Evolutionary conservation across 768 basidiomycete genomes (phyloP), one percentile per base, ranked within the genome.

Genomic region (Clavaria fumosa): DNA sequence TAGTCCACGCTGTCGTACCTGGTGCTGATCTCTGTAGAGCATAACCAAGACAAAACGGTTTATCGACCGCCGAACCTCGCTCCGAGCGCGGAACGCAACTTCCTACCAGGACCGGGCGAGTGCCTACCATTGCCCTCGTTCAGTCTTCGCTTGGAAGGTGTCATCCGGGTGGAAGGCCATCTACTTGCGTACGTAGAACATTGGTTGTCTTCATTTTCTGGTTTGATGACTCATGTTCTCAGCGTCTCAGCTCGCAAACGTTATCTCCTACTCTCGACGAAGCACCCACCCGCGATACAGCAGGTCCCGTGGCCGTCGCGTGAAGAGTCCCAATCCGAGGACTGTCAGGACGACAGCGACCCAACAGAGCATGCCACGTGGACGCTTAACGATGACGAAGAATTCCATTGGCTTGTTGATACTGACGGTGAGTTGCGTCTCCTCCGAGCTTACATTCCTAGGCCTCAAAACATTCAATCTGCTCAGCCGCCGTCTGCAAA

Each of bases 1-100:
- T 49, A 93, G 89, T 93, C 90, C 0, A 68, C 76, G 4, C 65
- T 70, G 37, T 88, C 85, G 2, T 79, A 77, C 53, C 64, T 95
- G 18, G 75, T 95, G 9, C 64, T 89, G 32, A 63, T 88, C 27
- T 66, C 69, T 4, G 67, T 88, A 23, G 68, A 73, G 34, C 70
- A 73, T 46, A 61, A 62, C 34, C 62, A 64, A 21, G 63, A 70
- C 43, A 70, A 67, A 43, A 56, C 56, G 27, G 74, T 67, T 7
- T 81, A 76, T 51, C 64, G 64, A 48, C 57, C 64, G 3, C 66
- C 69, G 12, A 55, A 69, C 3, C 64, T 74, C 35, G 66, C 70
- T 15, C 48, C 66, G 20, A 66, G 60, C 45, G 64, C 75, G 23
- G 74, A 75, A 48, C 67, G 75, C 20, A 76, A 70, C 49, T 84